Evolutionary conservation across 1,284 basidiomycete genomes (phyloP), one percentile per base, ranked within the genome.

Genomic region (Neotropicomus parvogracilis): DNA sequence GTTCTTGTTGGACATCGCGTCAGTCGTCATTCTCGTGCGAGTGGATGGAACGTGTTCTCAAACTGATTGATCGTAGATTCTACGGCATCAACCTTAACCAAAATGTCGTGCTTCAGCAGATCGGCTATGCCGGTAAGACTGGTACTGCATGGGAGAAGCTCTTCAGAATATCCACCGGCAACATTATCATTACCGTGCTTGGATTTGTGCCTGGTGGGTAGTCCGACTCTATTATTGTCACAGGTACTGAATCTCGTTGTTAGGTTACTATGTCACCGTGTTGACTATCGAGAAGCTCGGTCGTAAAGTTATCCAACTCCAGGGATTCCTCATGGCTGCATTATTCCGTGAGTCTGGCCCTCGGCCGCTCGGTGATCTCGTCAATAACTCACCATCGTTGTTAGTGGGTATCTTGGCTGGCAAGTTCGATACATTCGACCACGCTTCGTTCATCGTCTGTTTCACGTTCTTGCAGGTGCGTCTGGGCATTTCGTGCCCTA

Each of bases 11-110:
- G 79, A 81, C 52, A 70, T 80, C 34, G 77, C 79, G 67, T 77
- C 54, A 41, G 71, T 64, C 4, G 45, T 48, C 4, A 0, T 32
- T 40, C 21, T 13, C 16, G 6, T 37, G 27, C 12, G 14, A 36
- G 7, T 11, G 4, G 19, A 6, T 24, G n/a, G 9, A 42, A 6
- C 6, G 14, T 6, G 8, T 11, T 46, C 34, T 34, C 32, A 7
- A 27, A n/a, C 21, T 27, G 1, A 20, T 24, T 6, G 16, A 20
- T 37, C 21, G 24, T 47, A 82, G 79, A 0, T 86, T 85, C 66
- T 86, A 88, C 64, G 86, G 87, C 4, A 85, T 88, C 69, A 88
- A 88, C 66, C 70, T 89, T 37, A 90, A 90, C 72, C 79, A 85
- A 56, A 84, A 82, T 57, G 82, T 87, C 56, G 85, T 87, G 12